A percentile compares a stretch with the other conserved stretches of the same genome.
Evolutionary conservation across 305 asterid genomes (phyloP).

Genomic region (Solanum chacoense): DNA sequence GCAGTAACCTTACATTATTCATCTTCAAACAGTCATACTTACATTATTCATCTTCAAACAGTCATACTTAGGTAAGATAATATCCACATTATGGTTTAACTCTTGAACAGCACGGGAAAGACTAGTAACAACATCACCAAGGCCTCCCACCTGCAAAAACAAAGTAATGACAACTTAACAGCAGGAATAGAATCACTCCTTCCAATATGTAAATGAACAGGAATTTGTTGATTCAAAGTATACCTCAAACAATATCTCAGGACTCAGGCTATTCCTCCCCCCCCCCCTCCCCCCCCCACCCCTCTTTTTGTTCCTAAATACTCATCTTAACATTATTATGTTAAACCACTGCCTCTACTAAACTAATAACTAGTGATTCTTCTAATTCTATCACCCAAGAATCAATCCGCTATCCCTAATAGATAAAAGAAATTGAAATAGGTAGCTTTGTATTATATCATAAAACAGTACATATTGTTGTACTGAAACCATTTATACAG

Average conservation of each 20-base stretch:
- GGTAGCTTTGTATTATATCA: not conserved
- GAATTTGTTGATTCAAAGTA: not conserved
- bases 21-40: conserved; percentile 78
- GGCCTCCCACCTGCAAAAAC: conserved; percentile 92
- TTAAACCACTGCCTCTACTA: not conserved
- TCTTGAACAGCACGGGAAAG: conserved; percentile 99
- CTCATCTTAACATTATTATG: not conserved
- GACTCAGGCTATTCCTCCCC: not conserved
- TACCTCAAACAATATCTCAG: not conserved
- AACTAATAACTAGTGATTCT: not conserved
- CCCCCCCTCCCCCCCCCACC: no score
- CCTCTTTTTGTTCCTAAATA: not conserved
- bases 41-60: conserved; percentile 65
- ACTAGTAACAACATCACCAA: conserved; percentile 98
- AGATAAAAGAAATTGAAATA: not conserved
- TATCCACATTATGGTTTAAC: conserved; percentile 78
- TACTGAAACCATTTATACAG: not conserved
- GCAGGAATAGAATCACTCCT: not conserved
- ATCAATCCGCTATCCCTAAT: not conserved
- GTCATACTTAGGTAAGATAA: conserved; percentile 90
- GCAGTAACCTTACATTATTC: conserved; percentile 48
- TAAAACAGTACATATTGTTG: not conserved
- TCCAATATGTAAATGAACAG: not conserved
- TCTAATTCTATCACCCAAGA: not conserved
- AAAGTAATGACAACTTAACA: not conserved